Percentiles rank a stretch among this genome's conserved stretches.
These are phyloP conservation scores for Fraxinus americana DNA, from an alignment of 257 asterid species.

Conservation along the genomic window DNA sequence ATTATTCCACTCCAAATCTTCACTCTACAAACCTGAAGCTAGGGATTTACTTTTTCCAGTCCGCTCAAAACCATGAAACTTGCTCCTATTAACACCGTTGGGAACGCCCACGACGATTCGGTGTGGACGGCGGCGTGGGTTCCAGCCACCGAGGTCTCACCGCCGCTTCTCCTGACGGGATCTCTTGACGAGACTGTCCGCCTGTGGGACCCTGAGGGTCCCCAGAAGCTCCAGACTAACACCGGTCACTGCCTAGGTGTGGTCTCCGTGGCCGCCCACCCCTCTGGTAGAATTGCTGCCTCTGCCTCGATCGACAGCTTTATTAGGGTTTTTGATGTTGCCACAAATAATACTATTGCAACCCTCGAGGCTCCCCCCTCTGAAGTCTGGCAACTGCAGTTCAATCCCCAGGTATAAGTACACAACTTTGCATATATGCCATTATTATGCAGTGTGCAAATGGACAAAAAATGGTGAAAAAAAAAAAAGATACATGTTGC, in stretches of 20 bases:
- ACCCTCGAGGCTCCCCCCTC: slow-evolving; percentile 97
- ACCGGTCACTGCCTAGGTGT: slow-evolving; percentile 98
- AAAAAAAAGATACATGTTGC: not conserved
- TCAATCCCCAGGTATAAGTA: slow-evolving; percentile 68
- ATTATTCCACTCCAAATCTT: too few relatives aligned
- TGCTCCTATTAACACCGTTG: slow-evolving; percentile 63
- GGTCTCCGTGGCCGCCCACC: slow-evolving; percentile 89
- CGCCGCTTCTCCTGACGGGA: slow-evolving; percentile 77
- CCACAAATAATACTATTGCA: slow-evolving; percentile 73
- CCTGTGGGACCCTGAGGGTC: slow-evolving; percentile 70
- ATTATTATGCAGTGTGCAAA: not conserved
- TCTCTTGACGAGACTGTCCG: slow-evolving; percentile 93
- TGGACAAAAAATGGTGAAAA: not conserved
- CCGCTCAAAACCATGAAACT: slow-evolving; percentile 55
- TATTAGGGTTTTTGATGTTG: slow-evolving; percentile 82
- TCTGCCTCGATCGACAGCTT: slow-evolving; percentile 95
- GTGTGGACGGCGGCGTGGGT: slow-evolving; percentile 97
- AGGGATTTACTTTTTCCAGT: slow-evolving; percentile 32
- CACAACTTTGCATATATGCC: not conserved
- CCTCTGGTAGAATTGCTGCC: slow-evolving; percentile 90
- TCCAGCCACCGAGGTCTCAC: slow-evolving; percentile 53
- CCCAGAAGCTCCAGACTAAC: slow-evolving; percentile 52
- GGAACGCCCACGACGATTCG: slow-evolving; percentile 88
- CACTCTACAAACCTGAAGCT: slow-evolving; percentile 3
- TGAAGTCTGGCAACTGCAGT: slow-evolving; percentile 94